Percentiles rank a stretch among this genome's conserved stretches.
Evolutionary conservation across 192 early-diverging fungal genomes (phyloP).

Genomic region (Jimgerdemannia lactiflua): DNA sequence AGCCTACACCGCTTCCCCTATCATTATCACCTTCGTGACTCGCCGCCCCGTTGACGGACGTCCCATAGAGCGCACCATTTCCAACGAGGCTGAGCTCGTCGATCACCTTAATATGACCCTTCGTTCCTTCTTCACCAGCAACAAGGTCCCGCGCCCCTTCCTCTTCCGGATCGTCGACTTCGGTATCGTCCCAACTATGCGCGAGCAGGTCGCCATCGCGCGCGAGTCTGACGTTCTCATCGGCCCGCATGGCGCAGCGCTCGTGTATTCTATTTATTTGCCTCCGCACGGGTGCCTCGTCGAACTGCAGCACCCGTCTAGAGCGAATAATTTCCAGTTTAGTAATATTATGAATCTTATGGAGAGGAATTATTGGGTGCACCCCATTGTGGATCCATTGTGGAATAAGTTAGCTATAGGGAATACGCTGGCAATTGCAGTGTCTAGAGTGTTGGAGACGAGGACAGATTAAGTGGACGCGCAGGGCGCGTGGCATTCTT

Average conservation of each 20-base stretch:
- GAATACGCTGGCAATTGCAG: not conserved
- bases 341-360: constrained; percentile 6
- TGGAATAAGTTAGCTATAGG: not conserved
- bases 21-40: constrained; percentile 10
- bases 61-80: constrained; percentile 4
- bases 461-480: not conserved
- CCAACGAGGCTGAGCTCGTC: constrained; percentile 6
- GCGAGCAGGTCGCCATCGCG: constrained; percentile 12
- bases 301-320: constrained; percentile 17
- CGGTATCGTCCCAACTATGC: constrained; percentile 9
- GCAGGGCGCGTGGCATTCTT: too few relatives aligned
- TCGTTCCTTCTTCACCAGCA: not conserved
- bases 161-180: constrained; percentile 6
- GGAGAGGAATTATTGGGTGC: not conserved
- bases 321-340: constrained; percentile 15
- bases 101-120: not conserved
- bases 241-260: constrained; percentile 9
- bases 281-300: constrained; percentile 7
- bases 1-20: not conserved
- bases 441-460: not conserved
- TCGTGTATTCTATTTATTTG: constrained; percentile 9
- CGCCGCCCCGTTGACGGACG: not conserved
- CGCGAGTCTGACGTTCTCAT: constrained; percentile 16
- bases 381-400: not conserved
- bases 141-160: not conserved